Base-by-base conservation (phyloP, 768 basidiomycete species). In the Pulveroboletus sp. region DNA sequence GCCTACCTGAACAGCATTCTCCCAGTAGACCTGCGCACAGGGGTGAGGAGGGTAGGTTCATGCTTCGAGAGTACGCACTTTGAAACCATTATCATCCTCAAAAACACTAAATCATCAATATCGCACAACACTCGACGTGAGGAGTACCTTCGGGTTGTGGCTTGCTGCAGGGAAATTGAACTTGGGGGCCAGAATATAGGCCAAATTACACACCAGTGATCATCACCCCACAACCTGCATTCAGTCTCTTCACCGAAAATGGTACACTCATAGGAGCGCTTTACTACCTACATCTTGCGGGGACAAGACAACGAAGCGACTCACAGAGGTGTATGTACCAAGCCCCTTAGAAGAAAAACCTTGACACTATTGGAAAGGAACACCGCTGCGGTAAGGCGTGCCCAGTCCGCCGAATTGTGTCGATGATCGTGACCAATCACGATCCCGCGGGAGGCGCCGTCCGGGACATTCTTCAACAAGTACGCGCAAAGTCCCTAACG, bases 381-480 rank as follows among this genome's bases (percentile, higher is more conserved):
- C 5, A 76, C 84, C 0, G 78, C 72, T 6, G 89, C 87, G 12
- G 90, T 86, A 40, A 94, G 70, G 45, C 74, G 66, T 1, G 90
- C 90, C 85, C 90, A 94, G 45, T 75, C 73, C 48, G 80, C 80
- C 5, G 87, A 90, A 64, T 94, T 79, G 62, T 90, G 71, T 38
- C 92, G 76, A 65, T 94, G 92, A 59, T 94, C 92, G 64, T 94
- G 80, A 11, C 91, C 92, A 40, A 94, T 76, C 33, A 94, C 90
- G 35, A 92, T 71, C 0, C 92, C 92, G 23, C 81, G 78, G 9
- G 63, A 56, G 42, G 67, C 60, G 31, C 88, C 87, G 40, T 78
- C 52, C 6, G 68, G 36, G 5, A 90, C 75, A 38, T 76, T 72
- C 45, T 72, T 61, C 25, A 80, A 58, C 24, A 87, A 77, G 63